Evolutionary conservation across 768 basidiomycete genomes (phyloP).

Genomic region (Pilatotrama ljubarskyi): DNA sequence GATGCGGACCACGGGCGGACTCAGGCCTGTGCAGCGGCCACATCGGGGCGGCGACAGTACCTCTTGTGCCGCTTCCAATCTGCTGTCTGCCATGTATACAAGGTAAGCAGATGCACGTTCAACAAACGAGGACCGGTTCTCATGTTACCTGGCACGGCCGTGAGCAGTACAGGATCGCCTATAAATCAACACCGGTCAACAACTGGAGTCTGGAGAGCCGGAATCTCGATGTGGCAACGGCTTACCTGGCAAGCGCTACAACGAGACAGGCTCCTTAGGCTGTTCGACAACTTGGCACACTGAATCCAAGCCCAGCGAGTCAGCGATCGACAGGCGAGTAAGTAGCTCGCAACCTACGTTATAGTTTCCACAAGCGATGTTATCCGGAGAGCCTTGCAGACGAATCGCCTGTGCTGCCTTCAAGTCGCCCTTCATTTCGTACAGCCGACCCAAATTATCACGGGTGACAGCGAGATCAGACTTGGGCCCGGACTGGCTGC

Average conservation of each 20-base stretch:
- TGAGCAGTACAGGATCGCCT: constrained; percentile 14
- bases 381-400: constrained; percentile 26
- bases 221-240: background rate
- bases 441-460: constrained; percentile 39
- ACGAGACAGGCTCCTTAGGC: background rate
- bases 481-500: constrained; percentile 25
- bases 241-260: constrained; percentile 14
- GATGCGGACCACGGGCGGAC: too few species aligned
- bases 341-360: constrained; percentile 18
- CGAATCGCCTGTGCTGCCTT: constrained; percentile 34
- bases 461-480: constrained; percentile 39
- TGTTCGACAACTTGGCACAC: constrained; percentile 1
- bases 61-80: constrained; percentile 37
- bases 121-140: too few species aligned
- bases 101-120: background rate
- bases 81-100: constrained; percentile 17
- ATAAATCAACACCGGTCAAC: background rate
- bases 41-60: constrained; percentile 26
- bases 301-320: background rate
- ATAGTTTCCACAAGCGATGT: constrained; percentile 33
- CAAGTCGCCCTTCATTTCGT: constrained; percentile 37
- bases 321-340: background rate
- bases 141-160: constrained; percentile 12
- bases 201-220: background rate
- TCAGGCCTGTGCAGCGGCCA: background rate